Base-by-base conservation (phyloP, 2,329 filamentous ascomycete species). In the Penicillium hordei region DNA sequence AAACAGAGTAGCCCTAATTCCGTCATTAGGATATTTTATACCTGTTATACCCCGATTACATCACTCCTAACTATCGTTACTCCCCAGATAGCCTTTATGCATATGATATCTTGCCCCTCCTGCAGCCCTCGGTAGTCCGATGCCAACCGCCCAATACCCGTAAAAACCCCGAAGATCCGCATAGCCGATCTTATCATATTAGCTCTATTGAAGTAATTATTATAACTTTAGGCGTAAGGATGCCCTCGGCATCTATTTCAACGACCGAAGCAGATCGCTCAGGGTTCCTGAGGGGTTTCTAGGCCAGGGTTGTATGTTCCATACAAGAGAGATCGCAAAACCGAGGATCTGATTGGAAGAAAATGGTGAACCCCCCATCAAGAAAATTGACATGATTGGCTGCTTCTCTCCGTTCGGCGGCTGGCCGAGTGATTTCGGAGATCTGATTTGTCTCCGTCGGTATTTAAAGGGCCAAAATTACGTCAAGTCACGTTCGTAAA, bases 401-500 rank as follows among this genome's bases (percentile, higher is more conserved):
- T 52, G 29, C 50, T 21, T 5, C 17, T 9, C 23, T n/a, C 33
- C 49, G 44, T 44, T 58, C 61, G 60, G 58, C 55, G 55, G 59
- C 46, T 46, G 58, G 56, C 60, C 61, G 61, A 69, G 52, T 54
- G 64, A 58, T 46, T 62, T 72, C 70, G 71, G 71, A 58, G 69
- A 56, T 65, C 67, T 71, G 67, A 72, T 73, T 66, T 72, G 70
- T 67, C 65, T 66, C 70, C 71, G 68, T 59, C 51, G 62, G 65
- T 65, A 62, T 64, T 66, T 56, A 52, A 39, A 55, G 57, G 55
- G 33, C 62, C 39, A 62, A 62, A 58, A 59, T 67, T 68, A 65
- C 65, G 60, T 64, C 65, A 67, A 36, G 50, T 52, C 50, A 46
- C 50, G 48, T 46, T 48, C 50, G 36, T 39, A 33, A 52, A 43